A percentile compares a stretch with the other conserved stretches of the same genome.
These are phyloP conservation scores for Uromyces viciae-fabae DNA, from an alignment of 1,284 basidiomycete genomes.

Conservation along the genomic window DNA sequence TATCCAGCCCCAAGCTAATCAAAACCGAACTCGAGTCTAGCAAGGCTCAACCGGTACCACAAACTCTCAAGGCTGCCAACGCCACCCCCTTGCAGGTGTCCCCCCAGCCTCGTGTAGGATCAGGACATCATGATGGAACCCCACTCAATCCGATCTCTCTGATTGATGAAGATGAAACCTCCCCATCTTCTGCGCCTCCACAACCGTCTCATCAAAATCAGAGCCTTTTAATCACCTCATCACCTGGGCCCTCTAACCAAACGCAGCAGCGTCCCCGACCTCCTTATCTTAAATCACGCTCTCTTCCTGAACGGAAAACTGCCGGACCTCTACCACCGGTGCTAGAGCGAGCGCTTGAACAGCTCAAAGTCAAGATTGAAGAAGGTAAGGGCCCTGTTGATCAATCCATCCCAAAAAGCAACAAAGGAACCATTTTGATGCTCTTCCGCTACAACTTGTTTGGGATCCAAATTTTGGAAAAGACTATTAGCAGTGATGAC, in stretches of 20 bases:
- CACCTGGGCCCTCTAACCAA: background rate
- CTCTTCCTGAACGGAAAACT: conserved; percentile 10
- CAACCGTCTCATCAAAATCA: background rate
- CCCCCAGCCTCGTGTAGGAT: background rate
- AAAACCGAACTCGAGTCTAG: background rate
- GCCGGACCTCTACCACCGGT: conserved; percentile 7
- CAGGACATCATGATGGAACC: conserved; percentile 15
- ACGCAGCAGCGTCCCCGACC: background rate
- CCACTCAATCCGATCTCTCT: conserved; percentile 31
- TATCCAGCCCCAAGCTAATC: no score
- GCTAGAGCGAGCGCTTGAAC: conserved; percentile 15
- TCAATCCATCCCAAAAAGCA: background rate
- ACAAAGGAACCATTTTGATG: background rate
- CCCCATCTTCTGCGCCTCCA: background rate
- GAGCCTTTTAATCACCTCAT: no score
- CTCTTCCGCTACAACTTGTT: background rate
- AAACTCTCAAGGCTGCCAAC: background rate
- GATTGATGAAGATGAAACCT: conserved; percentile 37
- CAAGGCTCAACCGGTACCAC: background rate
- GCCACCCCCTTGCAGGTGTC: background rate
- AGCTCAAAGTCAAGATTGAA: conserved; percentile 36
- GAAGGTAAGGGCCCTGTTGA: conserved; percentile 5
- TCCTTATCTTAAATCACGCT: conserved; percentile 26
- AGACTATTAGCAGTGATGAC: no score
- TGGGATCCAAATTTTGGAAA: background rate